phyloP scores from a whole-genome alignment of 139 green algal genomes.

The Coelastrella sp. region DNA sequence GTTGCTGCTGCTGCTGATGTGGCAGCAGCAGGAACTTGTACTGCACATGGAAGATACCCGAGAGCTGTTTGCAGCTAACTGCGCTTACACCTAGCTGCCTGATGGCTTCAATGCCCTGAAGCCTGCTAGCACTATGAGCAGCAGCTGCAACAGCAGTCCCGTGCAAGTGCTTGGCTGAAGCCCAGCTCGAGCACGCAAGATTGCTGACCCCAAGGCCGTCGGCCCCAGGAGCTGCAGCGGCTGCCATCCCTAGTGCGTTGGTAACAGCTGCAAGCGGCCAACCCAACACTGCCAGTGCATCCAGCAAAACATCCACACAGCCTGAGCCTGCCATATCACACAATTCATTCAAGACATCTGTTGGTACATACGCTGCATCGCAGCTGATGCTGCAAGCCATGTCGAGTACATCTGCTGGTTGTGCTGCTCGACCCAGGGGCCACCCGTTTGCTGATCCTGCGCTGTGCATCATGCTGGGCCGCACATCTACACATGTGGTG shows the following conservation, averaged over 20 bases:
- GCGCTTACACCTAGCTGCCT: not conserved
- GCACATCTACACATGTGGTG: not conserved
- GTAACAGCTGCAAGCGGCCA: constrained; percentile 28
- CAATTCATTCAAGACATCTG: constrained; percentile 11
- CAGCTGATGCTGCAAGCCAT: constrained; percentile 2
- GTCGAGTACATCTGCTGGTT: not conserved
- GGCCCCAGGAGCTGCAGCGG: not conserved
- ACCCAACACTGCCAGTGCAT: not conserved
- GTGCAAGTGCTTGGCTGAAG: too few species aligned
- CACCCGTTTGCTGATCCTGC: not conserved
- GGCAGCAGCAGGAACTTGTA: not conserved
- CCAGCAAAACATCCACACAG: constrained; percentile 32
- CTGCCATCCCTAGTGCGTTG: not conserved
- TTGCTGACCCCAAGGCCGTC: not conserved
- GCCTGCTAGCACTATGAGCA: not conserved
- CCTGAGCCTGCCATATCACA: constrained; percentile 11
- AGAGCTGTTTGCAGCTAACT: not conserved
- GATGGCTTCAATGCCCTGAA: not conserved
- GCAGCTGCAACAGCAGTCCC: not conserved
- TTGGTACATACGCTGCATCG: not conserved
- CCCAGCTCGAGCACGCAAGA: too few species aligned
- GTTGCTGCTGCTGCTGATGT: constrained; percentile 22
- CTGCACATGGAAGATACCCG: not conserved
- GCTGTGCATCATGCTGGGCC: not conserved
- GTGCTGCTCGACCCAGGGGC: not conserved